Evolutionary conservation across 2,329 filamentous ascomycete species (phyloP), one percentile per base, ranked within the genome.

Genomic region (Capronia americana): DNA sequence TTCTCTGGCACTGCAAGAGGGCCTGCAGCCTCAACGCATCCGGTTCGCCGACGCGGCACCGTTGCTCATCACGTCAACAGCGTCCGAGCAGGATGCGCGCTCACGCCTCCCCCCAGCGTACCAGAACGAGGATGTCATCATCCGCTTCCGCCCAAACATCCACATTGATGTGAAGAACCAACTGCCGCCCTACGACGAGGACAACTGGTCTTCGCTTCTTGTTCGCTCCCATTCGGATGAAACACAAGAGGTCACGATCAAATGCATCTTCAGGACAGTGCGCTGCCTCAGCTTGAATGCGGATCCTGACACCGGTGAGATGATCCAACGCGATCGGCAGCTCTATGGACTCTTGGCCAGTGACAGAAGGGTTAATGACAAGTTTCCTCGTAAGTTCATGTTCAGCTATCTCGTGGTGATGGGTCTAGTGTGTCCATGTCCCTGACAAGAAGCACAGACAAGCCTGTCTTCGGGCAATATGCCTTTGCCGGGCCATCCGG

Each of bases 401-500:
- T 20, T 28, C 12, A 14, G 53, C 23, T 38, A 34, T 28, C 28
- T 57, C 12, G 17, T 55, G 11, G 12, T n/a, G 23, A 12, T 6
- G 1, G 24, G 7, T 44, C 20, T n/a, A 23, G 20, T 57, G 32
- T 7, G 17, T 24, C 44, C 41, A 20, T 24, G 20, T 4, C 53
- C 4, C 38, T 64, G 57, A 64, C 61, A 14, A n/a, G n/a, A 34
- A 24, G 10, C 28, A 53, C 48, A 70, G 66, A 71, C 44, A 71
- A 71, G 48, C 70, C 70, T 23, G 70, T 71, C 14, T 71, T 71
- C 46, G 70, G 70, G n/a, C 70, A 71, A 53, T 71, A 71, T 53
- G 70, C 66, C 28, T 71, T 71, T 38, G 70, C 68, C 5, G 70
- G 70, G 2, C 70, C 70, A n/a, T 70, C 70, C 2, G 70, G 70